These are phyloP conservation scores for Aegilops bicornis DNA, from an alignment of 176 grass and related monocot genomes.

Conservation along the genomic window DNA sequence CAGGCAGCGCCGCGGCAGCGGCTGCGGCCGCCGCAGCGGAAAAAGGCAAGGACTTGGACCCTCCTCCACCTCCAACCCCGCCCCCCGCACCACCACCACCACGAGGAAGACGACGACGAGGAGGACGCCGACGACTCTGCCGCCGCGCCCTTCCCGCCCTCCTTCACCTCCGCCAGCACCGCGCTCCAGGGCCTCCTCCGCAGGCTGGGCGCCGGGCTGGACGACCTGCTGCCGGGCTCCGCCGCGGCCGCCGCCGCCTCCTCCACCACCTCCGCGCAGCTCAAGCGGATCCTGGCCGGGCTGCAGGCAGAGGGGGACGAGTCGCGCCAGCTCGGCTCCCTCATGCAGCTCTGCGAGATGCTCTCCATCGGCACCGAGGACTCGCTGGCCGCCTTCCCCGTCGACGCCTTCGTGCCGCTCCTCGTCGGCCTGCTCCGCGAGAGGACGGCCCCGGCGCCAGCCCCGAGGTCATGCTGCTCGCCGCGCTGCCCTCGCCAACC, in stretches of 20 bases:
- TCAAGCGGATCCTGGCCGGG: slow-evolving; percentile 84
- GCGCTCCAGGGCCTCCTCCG: slow-evolving; percentile 86
- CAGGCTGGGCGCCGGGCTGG: slow-evolving; percentile 81
- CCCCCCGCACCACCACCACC: slow-evolving; percentile 24
- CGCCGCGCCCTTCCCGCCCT: slow-evolving; percentile 55
- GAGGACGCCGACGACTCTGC: slow-evolving; percentile 54
- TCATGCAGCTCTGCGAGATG: slow-evolving; percentile 94
- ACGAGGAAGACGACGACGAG: slow-evolving; percentile 47
- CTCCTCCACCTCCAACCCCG: neutral
- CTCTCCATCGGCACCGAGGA: slow-evolving; percentile 88
- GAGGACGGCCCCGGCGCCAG: slow-evolving; percentile 47
- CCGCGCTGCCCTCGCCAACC: slow-evolving; percentile 72
- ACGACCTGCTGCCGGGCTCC: slow-evolving; percentile 77
- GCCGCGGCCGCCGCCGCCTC: too few species aligned
- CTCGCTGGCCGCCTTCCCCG: slow-evolving; percentile 70
- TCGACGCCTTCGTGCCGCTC: slow-evolving; percentile 83
- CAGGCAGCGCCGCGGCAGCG: too few species aligned
- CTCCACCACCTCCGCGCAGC: slow-evolving; percentile 38
- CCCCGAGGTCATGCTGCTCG: slow-evolving; percentile 87
- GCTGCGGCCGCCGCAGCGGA: too few species aligned
- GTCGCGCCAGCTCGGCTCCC: slow-evolving; percentile 59
- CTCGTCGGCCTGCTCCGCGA: slow-evolving; percentile 64
- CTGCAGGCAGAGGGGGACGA: slow-evolving; percentile 66
- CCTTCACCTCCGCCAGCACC: slow-evolving; percentile 76
- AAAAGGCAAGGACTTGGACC: slow-evolving; percentile 84